Percentiles rank a stretch among this genome's conserved stretches.
These are phyloP conservation scores for Cercospora nicotianae DNA, from an alignment of 2,329 filamentous ascomycete species.

Conservation along the genomic window DNA sequence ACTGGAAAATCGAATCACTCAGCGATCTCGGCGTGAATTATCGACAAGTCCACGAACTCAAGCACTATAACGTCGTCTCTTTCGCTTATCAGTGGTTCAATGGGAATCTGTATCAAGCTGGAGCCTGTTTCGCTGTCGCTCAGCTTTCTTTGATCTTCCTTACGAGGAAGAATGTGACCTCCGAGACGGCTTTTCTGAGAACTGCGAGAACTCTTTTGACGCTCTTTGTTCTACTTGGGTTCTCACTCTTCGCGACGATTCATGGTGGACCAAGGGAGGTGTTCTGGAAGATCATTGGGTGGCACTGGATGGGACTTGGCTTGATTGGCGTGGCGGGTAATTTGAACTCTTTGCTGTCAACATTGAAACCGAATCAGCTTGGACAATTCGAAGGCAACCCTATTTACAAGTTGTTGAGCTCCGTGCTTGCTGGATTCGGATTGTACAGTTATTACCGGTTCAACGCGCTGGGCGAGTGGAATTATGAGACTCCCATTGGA, in stretches of 20 bases:
- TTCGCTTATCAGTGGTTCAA: slow-evolving; percentile 14
- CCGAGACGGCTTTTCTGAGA: slow-evolving; percentile 11
- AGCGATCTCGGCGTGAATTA: slow-evolving; percentile 27
- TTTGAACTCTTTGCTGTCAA: slow-evolving; percentile 23
- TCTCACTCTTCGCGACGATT: slow-evolving; percentile 22
- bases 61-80: slow-evolving; percentile 27
- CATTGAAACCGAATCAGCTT: slow-evolving; percentile 12
- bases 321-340: slow-evolving; percentile 23
- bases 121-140: slow-evolving; percentile 18
- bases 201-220: slow-evolving; percentile 17
- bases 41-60: slow-evolving; percentile 29
- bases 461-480: slow-evolving; percentile 25
- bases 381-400: slow-evolving; percentile 16
- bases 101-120: slow-evolving; percentile 21
- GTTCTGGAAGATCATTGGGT: slow-evolving; percentile 26
- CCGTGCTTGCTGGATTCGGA: slow-evolving; percentile 15
- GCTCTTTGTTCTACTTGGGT: slow-evolving; percentile 18
- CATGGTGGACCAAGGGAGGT: slow-evolving; percentile 28
- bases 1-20: slow-evolving; percentile 24
- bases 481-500: slow-evolving; percentile 26
- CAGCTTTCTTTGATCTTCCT: slow-evolving; percentile 18
- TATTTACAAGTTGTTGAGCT: slow-evolving; percentile 21
- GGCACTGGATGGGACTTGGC: slow-evolving; percentile 27
- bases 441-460: slow-evolving; percentile 26
- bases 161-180: slow-evolving; percentile 4